A percentile compares a stretch with the other conserved stretches of the same genome.
phyloP scores from a whole-genome alignment of 768 basidiomycete species.

The Suillus placidus region DNA sequence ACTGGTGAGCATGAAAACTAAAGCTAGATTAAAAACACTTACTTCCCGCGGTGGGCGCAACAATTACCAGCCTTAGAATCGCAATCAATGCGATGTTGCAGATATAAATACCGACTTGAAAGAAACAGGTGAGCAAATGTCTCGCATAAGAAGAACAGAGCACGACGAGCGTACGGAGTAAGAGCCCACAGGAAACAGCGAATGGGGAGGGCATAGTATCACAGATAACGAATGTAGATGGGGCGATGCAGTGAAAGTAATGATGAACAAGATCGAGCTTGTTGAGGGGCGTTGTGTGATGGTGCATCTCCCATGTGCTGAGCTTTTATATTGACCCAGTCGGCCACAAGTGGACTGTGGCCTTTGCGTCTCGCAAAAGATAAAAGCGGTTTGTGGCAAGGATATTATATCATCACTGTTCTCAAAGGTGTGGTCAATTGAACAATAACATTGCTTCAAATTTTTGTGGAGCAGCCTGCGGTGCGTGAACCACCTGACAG shows the following conservation, averaged over 20 bases:
- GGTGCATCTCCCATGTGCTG: background rate
- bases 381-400: slow-evolving; percentile 1
- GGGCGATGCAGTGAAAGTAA: slow-evolving; percentile 13
- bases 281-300: slow-evolving; percentile 1
- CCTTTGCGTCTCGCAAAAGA: background rate
- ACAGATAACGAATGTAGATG: slow-evolving; percentile 20
- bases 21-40: slow-evolving; percentile 2
- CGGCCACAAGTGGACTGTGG: background rate
- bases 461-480: background rate
- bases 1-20: background rate
- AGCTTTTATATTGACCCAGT: background rate
- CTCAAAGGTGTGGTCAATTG: background rate
- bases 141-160: background rate
- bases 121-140: slow-evolving; percentile 5
- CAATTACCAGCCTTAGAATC: slow-evolving; percentile 22
- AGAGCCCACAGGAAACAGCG: slow-evolving; percentile 19
- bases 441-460: background rate
- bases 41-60: slow-evolving; percentile 25
- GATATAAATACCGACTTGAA: slow-evolving; percentile 21
- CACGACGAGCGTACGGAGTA: slow-evolving; percentile 21
- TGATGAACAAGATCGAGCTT: slow-evolving; percentile 7
- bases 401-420: background rate
- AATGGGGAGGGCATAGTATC: slow-evolving; percentile 28
- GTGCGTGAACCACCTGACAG: background rate
- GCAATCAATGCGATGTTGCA: slow-evolving; percentile 15